phyloP scores from a whole-genome alignment of 306 rosid genomes.

The Cucurbita argyrosperma region DNA sequence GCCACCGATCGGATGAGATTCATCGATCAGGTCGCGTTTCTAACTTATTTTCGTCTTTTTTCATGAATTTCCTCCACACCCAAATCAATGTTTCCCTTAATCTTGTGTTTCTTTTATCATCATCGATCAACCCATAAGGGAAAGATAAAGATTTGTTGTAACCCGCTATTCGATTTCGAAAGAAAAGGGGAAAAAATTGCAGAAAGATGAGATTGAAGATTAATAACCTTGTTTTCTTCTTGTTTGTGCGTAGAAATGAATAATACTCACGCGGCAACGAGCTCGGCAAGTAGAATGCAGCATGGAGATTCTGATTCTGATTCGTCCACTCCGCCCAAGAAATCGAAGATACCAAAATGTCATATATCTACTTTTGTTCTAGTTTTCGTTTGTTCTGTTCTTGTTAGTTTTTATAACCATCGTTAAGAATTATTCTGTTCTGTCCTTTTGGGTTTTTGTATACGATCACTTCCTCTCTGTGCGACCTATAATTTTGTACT shows the following conservation, averaged over 20 bases:
- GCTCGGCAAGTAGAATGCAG: conserved; percentile 7
- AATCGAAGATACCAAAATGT: conserved; percentile 14
- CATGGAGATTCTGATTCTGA: conserved; percentile 6
- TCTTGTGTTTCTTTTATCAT: background rate
- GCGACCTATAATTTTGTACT: background rate
- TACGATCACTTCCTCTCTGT: background rate
- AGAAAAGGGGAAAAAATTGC: background rate
- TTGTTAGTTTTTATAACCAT: background rate
- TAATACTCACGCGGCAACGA: conserved; percentile 1
- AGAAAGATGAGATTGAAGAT: background rate
- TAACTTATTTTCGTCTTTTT: background rate
- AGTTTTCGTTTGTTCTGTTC: background rate
- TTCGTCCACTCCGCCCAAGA: conserved; percentile 4
- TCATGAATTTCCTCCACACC: background rate
- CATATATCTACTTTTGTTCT: background rate
- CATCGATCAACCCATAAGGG: background rate
- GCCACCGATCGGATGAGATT: conserved; percentile 2
- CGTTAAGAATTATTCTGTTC: background rate
- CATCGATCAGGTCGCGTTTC: background rate
- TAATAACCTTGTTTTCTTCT: background rate
- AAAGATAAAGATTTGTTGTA: background rate
- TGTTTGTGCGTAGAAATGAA: background rate
- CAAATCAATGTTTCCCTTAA: background rate
- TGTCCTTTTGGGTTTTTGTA: background rate
- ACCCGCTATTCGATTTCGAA: background rate